phyloP scores from a whole-genome alignment of 441 rosid species.

The Pelargonium citronellum region DNA sequence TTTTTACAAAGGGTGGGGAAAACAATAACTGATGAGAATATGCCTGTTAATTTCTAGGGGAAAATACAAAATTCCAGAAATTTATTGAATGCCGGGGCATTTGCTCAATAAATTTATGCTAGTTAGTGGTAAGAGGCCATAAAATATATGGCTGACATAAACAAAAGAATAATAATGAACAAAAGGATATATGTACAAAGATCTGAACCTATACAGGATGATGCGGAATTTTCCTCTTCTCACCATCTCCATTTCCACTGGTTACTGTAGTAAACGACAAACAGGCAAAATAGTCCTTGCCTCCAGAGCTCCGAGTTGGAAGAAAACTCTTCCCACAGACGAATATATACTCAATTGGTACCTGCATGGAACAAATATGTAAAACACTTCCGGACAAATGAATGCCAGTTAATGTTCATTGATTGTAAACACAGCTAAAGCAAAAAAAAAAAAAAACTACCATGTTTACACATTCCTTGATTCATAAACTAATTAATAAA shows the following conservation, averaged over 20 bases:
- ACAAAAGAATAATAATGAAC: neutral
- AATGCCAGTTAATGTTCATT: neutral
- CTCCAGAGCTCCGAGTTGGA: neutral
- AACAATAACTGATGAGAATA: neutral
- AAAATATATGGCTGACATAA: conserved; percentile 15
- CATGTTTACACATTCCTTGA: neutral
- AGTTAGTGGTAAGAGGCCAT: conserved; percentile 19
- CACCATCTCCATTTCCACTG: conserved; percentile 1
- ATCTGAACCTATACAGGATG: conserved; percentile 24
- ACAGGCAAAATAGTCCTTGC: too few species aligned
- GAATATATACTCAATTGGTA: conserved; percentile 21
- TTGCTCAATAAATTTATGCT: conserved; percentile 22
- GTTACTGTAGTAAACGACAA: neutral
- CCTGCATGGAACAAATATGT: conserved; percentile 27
- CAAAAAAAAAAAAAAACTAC: neutral
- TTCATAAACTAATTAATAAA: neutral
- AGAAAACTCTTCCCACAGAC: conserved; percentile 9
- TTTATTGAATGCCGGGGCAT: conserved; percentile 21
- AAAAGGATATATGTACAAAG: conserved; percentile 27
- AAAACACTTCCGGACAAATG: conserved; percentile 8
- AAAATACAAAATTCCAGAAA: conserved; percentile 29
- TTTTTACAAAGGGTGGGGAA: neutral
- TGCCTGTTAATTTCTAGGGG: conserved; percentile 17
- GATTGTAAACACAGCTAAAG: neutral
- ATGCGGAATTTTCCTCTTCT: conserved; percentile 14